phyloP scores from a whole-genome alignment of 2,329 filamentous ascomycete species.

The Aspergillus versicolor region DNA sequence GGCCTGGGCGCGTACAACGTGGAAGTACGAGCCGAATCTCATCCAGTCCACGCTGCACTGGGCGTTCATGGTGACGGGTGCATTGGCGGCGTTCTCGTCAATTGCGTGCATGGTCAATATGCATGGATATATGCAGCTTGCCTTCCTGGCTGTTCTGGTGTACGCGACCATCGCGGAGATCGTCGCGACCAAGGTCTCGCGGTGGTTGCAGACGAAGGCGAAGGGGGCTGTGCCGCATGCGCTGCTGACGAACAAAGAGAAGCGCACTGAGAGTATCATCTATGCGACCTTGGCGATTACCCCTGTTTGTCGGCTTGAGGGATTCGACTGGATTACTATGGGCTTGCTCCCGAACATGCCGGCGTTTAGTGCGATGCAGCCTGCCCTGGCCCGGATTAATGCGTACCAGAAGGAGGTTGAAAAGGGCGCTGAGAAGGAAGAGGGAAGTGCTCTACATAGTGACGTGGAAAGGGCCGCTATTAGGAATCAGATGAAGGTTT shows the following conservation, averaged over 20 bases:
- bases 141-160: slow-evolving; percentile 27
- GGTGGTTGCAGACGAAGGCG: slow-evolving; percentile 22
- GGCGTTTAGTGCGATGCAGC: slow-evolving; percentile 25
- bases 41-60: slow-evolving; percentile 26
- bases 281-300: slow-evolving; percentile 21
- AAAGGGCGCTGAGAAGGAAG: neutral
- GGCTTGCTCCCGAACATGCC: slow-evolving; percentile 20
- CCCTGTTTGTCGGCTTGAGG: slow-evolving; percentile 17
- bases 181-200: slow-evolving; percentile 26
- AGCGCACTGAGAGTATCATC: slow-evolving; percentile 11
- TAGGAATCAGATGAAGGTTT: neutral
- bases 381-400: slow-evolving; percentile 17
- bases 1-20: slow-evolving; percentile 30
- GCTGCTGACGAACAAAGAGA: slow-evolving; percentile 6
- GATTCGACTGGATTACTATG: slow-evolving; percentile 24
- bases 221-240: slow-evolving; percentile 12
- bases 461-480: neutral
- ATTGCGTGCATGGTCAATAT: slow-evolving; percentile 39
- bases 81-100: slow-evolving; percentile 26
- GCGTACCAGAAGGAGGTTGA: slow-evolving; percentile 15
- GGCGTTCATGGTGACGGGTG: slow-evolving; percentile 29
- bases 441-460: neutral
- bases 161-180: slow-evolving; percentile 32
- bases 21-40: slow-evolving; percentile 24
- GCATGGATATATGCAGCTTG: slow-evolving; percentile 30